Base-by-base conservation (phyloP, 2,329 filamentous ascomycete species). In the Pleoardoris graminearum region DNA sequence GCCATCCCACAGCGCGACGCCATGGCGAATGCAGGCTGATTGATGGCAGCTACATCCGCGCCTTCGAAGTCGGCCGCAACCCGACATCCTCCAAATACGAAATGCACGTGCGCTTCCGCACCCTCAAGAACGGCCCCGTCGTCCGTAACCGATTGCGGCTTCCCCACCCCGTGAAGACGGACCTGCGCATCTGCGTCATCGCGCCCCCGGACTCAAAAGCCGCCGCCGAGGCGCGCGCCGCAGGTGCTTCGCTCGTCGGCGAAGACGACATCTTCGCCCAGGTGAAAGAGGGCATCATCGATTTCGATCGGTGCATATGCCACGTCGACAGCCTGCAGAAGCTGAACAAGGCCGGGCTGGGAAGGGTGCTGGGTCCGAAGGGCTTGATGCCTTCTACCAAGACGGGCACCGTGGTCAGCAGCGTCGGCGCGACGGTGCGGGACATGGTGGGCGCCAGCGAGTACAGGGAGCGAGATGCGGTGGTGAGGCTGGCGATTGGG, bases 361-460 rank as follows among this genome's bases (percentile, higher is more conserved):
- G 89, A 58, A 83, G 87, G 60, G 82, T 96, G 37, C 80, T 99
- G 17, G 94, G 94, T 67, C 94, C 95, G 39, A 87, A 85, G 74
- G 92, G 92, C 2, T 75, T 99, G 68, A 97, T 99, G 94, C 94
- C 94, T 5, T 95, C 85, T 71, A 77, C 83, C 54, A 96, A 96
- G 80, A 85, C 85, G 57, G 91, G 91, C 59, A 97, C 94, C 0
- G 89, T 99, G 50, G 91, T 96, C 21, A 87, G 68, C 88, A 96
- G 70, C 83, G 96, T 14, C 82, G 82, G 48, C 75, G 80, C n/a
- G 39, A 82, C 86, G 29, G 89, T 99, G 66, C 84, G 83, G 65
- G 90, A 93, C 61, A 85, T 96, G 75, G 85, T 91, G 12, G 91
- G 93, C 56, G 90, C 87, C 48, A 89, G 87, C 48, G 86, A 92